Base-by-base conservation (phyloP, 192 early-diverging fungal species). In the Kickxella alabastrina region DNA sequence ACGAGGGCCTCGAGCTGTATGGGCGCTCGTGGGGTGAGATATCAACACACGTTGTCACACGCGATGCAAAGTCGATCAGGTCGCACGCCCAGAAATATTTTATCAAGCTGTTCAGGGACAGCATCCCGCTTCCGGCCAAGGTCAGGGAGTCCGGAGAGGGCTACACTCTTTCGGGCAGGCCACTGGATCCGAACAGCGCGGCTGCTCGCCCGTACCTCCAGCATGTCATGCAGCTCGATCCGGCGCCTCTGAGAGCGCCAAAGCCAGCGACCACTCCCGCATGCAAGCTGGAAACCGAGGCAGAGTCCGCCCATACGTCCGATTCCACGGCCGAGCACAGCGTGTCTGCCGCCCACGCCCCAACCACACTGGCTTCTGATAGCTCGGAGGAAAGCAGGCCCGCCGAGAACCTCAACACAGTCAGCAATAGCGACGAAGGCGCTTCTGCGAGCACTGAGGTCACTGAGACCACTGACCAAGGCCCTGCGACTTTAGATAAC, bases 21-120 rank as follows among this genome's bases (percentile, higher is more conserved):
- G 92, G 92, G 13, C 79, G 92, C 24, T 83, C 89, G 44, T 95
- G 92, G 92, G 54, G 73, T 38, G 80, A 78, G 43, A 91, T 93
- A 19, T 80, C 83, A 12, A 66, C 79, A 19, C 81, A 91, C 46
- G 84, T 95, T 13, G 79, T 49, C 23, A 95, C 91, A 8, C 75
- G 92, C 34, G 87, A 92, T 51, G 38, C 84, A 39, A 87, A 91
- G 59, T 89, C 89, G 14, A 88, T 95, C 49, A 78, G 91, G 49
- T 88, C 86, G 48, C 92, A 92, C 58, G 90, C 91, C 29, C 91
- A 93, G 75, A 93, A 92, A 62, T 86, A 92, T 61, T 91, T 95
- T 54, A 93, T 93, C 67, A 90, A 91, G 61, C 68, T 95, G 59
- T 95, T 81, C 64, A 65, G 92, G 24, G 92, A 91, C 53, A 83